Evolutionary conservation across 2,329 filamentous ascomycete species (phyloP).

Genomic region (Pyrenochaeta sp.): DNA sequence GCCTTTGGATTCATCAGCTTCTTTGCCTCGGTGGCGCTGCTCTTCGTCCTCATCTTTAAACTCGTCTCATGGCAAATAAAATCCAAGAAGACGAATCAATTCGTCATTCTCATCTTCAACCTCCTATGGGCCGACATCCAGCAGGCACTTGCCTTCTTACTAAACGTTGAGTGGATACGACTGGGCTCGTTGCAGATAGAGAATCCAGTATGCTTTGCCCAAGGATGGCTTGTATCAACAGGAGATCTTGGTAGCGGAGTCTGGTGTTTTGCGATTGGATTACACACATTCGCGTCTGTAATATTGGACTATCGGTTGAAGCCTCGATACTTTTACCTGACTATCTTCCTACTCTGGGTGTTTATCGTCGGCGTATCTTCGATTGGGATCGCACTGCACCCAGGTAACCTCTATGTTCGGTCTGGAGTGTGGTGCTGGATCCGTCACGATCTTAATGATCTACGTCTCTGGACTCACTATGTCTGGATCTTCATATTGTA

Average conservation of each 20-base stretch:
- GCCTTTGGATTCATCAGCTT: slow-evolving; percentile 58
- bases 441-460: slow-evolving; percentile 60
- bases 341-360: slow-evolving; percentile 63
- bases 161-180: slow-evolving; percentile 68
- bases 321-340: slow-evolving; percentile 59
- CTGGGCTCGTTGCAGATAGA: slow-evolving; percentile 64
- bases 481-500: slow-evolving; percentile 68
- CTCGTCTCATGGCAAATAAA: slow-evolving; percentile 52
- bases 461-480: slow-evolving; percentile 70
- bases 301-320: slow-evolving; percentile 64
- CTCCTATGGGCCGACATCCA: slow-evolving; percentile 73
- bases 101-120: slow-evolving; percentile 74
- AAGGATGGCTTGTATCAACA: slow-evolving; percentile 74
- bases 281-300: slow-evolving; percentile 72
- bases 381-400: slow-evolving; percentile 58
- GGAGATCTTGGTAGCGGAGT: slow-evolving; percentile 73
- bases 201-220: slow-evolving; percentile 65
- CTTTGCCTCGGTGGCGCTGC: slow-evolving; percentile 53
- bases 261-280: slow-evolving; percentile 71
- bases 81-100: slow-evolving; percentile 64
- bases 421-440: slow-evolving; percentile 76
- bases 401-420: slow-evolving; percentile 65
- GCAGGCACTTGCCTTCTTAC: slow-evolving; percentile 69
- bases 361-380: slow-evolving; percentile 67
- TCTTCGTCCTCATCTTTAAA: slow-evolving; percentile 57